Evolutionary conservation across 1,284 basidiomycete species (phyloP).

Genomic region (Leccinum cinnamomeum): DNA sequence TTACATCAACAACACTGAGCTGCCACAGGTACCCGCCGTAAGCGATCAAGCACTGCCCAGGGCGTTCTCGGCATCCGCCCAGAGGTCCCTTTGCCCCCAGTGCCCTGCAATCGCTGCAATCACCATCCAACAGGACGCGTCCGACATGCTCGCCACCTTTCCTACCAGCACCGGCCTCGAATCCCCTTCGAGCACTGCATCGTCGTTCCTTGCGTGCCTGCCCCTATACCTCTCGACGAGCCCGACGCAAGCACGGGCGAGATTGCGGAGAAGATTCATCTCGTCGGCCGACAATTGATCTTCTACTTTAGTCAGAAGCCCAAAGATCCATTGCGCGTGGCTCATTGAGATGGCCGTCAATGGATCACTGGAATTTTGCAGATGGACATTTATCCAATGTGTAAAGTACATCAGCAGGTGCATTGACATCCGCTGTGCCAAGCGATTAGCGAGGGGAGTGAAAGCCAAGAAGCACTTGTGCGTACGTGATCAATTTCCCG

Average conservation of each 20-base stretch:
- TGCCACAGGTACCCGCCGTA: background rate
- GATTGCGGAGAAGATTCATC: conserved; percentile 71
- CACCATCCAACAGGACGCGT: conserved; percentile 82
- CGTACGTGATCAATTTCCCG: conserved; percentile 63
- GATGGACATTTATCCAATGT: conserved; percentile 71
- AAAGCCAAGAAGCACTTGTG: background rate
- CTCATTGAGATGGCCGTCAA: conserved; percentile 53
- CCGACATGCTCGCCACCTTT: conserved; percentile 38
- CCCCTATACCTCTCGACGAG: conserved; percentile 29
- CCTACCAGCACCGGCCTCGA: conserved; percentile 7
- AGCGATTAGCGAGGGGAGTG: conserved; percentile 15
- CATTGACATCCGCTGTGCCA: conserved; percentile 58
- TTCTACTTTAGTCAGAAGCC: conserved; percentile 73
- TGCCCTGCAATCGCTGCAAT: conserved; percentile 69
- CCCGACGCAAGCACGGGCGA: conserved; percentile 72
- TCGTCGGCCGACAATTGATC: conserved; percentile 75
- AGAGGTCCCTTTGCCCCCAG: conserved; percentile 88
- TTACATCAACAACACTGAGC: background rate
- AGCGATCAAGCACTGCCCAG: conserved; percentile 34
- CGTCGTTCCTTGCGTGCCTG: background rate
- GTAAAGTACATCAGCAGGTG: conserved; percentile 80
- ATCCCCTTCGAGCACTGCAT: conserved; percentile 3
- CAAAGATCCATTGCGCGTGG: conserved; percentile 85
- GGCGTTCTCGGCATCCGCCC: conserved; percentile 69
- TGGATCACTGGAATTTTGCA: conserved; percentile 45